Base-by-base conservation (phyloP, 768 basidiomycete species). In the Russula sp. region DNA sequence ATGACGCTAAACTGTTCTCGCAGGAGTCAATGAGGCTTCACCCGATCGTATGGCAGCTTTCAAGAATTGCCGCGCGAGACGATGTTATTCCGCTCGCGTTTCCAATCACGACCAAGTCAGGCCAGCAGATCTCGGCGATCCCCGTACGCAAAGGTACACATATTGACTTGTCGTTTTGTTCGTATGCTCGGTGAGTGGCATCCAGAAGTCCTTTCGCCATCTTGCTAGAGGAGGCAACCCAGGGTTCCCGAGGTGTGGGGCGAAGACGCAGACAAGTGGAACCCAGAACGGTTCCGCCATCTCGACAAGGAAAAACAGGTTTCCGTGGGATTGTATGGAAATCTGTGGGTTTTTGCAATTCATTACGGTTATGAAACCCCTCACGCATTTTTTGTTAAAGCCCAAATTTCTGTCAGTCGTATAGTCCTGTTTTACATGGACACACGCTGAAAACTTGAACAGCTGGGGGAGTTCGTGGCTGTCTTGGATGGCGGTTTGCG, bases 41-140 rank as follows among this genome's bases (percentile, higher is more conserved):
- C 55, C 73, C 74, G 0, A 70, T 75, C 37, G 71, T 70, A 35
- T 71, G 71, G 52, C 63, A 63, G 10, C 64, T 73, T 40, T n/a
- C 62, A 14, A 71, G 75, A 40, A 50, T 37, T n/a, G 73, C 75
- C 1, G 64, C 57, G 1, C 54, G 59, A 6, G 74, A 77, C 34
- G 75, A 75, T 55, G 67, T 72, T 11, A 69, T 77, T 22, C 76
- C 75, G 4, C 70, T 77, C 16, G 62, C 72, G 2, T 47, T 66
- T 8, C 75, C 75, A 4, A 66, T 76, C 50, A 62, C 56, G n/a
- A 68, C 71, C 5, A 66, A 55, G 34, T 67, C 67, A 0, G 76
- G 73, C 6, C 53, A 70, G 39, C 49, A 67, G 32, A 57, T 75
- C 22, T 63, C 51, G 16, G 68, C 66, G 56, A 68, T 76, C 44